Evolutionary conservation across 2,329 filamentous ascomycete genomes (phyloP).

Genomic region (Epichloe baconii): DNA sequence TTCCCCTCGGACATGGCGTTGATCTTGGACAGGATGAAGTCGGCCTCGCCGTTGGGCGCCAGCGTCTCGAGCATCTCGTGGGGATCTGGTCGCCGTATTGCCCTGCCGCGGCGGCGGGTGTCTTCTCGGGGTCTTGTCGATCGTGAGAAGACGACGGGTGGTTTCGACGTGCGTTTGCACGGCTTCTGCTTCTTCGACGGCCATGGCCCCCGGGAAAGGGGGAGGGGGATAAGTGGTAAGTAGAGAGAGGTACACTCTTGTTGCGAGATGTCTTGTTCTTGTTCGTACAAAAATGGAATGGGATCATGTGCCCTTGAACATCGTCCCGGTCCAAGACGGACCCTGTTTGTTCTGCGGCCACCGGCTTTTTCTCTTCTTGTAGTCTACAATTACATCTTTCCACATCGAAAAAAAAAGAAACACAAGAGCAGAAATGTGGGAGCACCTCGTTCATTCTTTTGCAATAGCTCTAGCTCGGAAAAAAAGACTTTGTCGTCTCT

Average conservation of each 20-base stretch:
- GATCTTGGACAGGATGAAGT: constrained; percentile 27
- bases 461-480: no score
- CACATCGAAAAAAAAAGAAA: not conserved
- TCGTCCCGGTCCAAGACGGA: not conserved
- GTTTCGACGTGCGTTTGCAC: no score
- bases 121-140: constrained; percentile 1
- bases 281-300: no score
- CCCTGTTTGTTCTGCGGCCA: not conserved
- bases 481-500: no score
- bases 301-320: not conserved
- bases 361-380: not conserved
- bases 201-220: no score
- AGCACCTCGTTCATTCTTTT: no score
- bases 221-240: no score
- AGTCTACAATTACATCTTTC: not conserved
- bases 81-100: constrained; percentile 22
- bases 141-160: not conserved
- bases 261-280: no score
- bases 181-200: no score
- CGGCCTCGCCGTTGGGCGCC: constrained; percentile 27
- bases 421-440: not conserved
- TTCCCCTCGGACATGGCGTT: constrained; percentile 28
- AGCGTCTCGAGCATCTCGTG: constrained; percentile 26
- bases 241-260: no score
- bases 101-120: not conserved